Conservation (phyloP, 169 alveolate genomes). For the Eimeria sp. region DNA sequence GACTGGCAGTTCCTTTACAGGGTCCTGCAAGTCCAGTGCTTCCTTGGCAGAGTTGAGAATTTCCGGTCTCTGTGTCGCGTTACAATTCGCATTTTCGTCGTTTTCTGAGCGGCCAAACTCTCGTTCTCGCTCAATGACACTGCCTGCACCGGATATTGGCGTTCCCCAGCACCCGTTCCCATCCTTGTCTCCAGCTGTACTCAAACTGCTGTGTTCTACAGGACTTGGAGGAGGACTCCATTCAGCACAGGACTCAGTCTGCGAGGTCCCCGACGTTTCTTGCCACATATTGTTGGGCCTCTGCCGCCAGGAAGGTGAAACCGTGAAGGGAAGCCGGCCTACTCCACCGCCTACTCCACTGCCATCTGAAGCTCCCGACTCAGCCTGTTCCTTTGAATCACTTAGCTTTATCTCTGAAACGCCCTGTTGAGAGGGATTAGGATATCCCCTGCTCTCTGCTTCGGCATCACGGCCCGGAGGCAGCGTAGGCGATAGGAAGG, state of each 20-base stretch:
- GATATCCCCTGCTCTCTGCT: conserved; percentile 15
- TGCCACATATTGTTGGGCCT: conserved; percentile 58
- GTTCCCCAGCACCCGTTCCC: conserved; percentile 40
- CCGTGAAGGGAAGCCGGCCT: conserved; percentile 74
- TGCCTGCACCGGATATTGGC: conserved; percentile 20
- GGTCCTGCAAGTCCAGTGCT: neutral
- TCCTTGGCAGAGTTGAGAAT: neutral
- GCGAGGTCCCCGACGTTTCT: conserved; percentile 44
- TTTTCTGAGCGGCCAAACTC: neutral
- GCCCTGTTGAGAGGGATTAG: conserved; percentile 24
- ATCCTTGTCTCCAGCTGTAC: neutral
- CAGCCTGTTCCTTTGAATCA: conserved; percentile 16
- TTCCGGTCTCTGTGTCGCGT: neutral
- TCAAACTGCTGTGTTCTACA: conserved; percentile 29
- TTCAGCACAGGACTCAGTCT: conserved; percentile 57
- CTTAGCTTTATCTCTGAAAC: neutral
- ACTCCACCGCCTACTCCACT: conserved; percentile 18
- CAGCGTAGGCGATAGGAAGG: conserved; percentile 61
- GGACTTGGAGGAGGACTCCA: conserved; percentile 69
- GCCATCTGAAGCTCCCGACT: neutral
- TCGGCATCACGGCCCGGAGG: conserved; percentile 54
- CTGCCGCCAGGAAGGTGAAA: conserved; percentile 66
- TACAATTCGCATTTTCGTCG: conserved; percentile 45
- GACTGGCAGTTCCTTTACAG: conserved; percentile 18
- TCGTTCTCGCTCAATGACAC: conserved; percentile 14